Conservation (phyloP, 140 eudicot genomes). For the Stevia rebaudiana region DNA sequence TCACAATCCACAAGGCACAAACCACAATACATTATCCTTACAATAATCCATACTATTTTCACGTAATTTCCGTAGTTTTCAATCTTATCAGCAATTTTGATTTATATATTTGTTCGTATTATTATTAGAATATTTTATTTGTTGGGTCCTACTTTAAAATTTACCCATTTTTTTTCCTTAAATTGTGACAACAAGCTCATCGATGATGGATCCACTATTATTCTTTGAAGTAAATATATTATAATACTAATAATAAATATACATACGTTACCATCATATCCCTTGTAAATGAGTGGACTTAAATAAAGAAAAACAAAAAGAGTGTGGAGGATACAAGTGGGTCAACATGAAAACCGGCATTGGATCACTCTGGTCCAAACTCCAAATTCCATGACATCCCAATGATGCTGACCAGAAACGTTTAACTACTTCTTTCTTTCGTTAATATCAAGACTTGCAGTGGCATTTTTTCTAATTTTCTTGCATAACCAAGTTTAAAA, state of each 20-base stretch:
- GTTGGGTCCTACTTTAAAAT: too few species aligned
- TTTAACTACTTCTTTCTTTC: constrained; percentile 13
- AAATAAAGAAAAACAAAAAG: not conserved
- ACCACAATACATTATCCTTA: too few species aligned
- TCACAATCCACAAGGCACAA: too few species aligned
- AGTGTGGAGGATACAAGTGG: not conserved
- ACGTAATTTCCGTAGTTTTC: too few species aligned
- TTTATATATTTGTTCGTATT: too few species aligned
- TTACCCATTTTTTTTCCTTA: too few species aligned
- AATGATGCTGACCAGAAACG: constrained; percentile 26
- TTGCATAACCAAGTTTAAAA: not conserved
- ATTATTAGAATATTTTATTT: too few species aligned
- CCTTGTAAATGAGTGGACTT: not conserved
- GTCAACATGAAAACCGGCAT: constrained; percentile 30
- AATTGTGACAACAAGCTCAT: too few species aligned
- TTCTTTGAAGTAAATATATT: not conserved
- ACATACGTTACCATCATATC: not conserved
- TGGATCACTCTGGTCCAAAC: constrained; percentile 30
- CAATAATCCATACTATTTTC: too few species aligned
- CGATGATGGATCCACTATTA: too few species aligned
- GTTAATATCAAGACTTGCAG: constrained; percentile 3
- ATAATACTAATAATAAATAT: not conserved
- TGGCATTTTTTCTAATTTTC: constrained; percentile 20
- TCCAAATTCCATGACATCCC: constrained; percentile 23
- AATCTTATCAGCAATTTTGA: too few species aligned